Percentiles rank a stretch among this genome's conserved stretches.
Evolutionary conservation across 2,329 filamentous ascomycete genomes (phyloP).

Genomic region (Phaeoacremonium minimum): DNA sequence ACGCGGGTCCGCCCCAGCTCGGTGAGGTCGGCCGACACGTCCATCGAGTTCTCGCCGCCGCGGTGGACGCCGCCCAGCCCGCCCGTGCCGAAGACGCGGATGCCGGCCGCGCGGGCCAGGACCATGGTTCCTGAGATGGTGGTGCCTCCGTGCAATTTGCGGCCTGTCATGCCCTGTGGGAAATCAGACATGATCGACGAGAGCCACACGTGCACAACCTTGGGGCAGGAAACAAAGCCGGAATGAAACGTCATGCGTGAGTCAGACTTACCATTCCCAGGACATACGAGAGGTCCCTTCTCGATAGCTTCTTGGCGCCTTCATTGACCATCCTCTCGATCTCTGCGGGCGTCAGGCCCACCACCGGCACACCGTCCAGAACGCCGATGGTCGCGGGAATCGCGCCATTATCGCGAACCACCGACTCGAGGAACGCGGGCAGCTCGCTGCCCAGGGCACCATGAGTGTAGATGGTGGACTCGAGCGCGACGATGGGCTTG

Average conservation of each 20-base stretch:
- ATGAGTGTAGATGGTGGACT: constrained; percentile 97
- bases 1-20: constrained; percentile 88
- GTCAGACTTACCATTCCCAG: constrained; percentile 62
- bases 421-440: constrained; percentile 61
- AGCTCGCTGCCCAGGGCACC: constrained; percentile 71
- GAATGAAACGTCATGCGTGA: constrained; percentile 3
- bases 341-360: constrained; percentile 72
- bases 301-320: constrained; percentile 76
- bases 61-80: constrained; percentile 93
- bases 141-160: constrained; percentile 78
- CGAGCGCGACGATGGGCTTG: constrained; percentile 84
- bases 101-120: constrained; percentile 79
- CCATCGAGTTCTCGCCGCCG: constrained; percentile 80
- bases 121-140: constrained; percentile 93
- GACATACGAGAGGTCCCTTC: constrained; percentile 80
- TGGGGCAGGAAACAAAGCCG: neutral
- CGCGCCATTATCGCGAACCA: constrained; percentile 76
- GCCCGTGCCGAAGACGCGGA: constrained; percentile 90
- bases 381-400: constrained; percentile 91
- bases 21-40: constrained; percentile 91
- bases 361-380: constrained; percentile 73
- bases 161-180: constrained; percentile 57
- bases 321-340: constrained; percentile 69
- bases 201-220: neutral
- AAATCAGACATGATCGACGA: neutral